phyloP scores from a whole-genome alignment of 2,329 filamentous ascomycete species.

The Fusarium torulosum region DNA sequence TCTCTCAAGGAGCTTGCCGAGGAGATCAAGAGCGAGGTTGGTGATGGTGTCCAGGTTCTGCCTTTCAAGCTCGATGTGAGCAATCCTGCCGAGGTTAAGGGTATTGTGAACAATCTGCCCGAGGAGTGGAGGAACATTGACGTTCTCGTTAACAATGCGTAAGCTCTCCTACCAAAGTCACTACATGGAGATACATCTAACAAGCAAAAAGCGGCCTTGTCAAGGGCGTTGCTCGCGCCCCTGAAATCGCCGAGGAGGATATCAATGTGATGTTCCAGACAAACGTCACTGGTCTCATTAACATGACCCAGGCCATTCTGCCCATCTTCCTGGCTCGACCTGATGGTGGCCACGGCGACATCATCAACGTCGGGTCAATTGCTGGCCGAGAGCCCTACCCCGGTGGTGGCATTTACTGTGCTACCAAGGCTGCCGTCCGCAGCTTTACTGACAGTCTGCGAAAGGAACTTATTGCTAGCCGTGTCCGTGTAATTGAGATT shows the following conservation, averaged over 20 bases:
- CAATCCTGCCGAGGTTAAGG: constrained; percentile 77
- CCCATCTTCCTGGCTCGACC: constrained; percentile 82
- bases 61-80: constrained; percentile 90
- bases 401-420: constrained; percentile 92
- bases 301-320: constrained; percentile 93
- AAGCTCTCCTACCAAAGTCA: constrained; percentile 52
- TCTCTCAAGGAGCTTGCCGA: constrained; percentile 79
- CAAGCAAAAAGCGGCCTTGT: constrained; percentile 77
- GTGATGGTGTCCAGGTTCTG: constrained; percentile 82
- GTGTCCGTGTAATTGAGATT: constrained; percentile 87
- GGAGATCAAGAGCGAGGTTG: constrained; percentile 82
- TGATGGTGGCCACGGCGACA: constrained; percentile 85
- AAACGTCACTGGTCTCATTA: constrained; percentile 94
- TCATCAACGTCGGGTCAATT: constrained; percentile 94
- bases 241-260: constrained; percentile 84
- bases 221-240: constrained; percentile 87
- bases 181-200: constrained; percentile 15
- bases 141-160: constrained; percentile 97
- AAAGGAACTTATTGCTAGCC: constrained; percentile 83
- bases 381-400: constrained; percentile 87
- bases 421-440: constrained; percentile 89
- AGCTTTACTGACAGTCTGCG: constrained; percentile 86
- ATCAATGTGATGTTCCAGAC: constrained; percentile 90
- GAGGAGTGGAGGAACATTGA: constrained; percentile 87
- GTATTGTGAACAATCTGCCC: constrained; percentile 80